These are phyloP conservation scores for Paraglomus occultum DNA, from an alignment of 192 early-diverging fungal genomes.

Conservation along the genomic window DNA sequence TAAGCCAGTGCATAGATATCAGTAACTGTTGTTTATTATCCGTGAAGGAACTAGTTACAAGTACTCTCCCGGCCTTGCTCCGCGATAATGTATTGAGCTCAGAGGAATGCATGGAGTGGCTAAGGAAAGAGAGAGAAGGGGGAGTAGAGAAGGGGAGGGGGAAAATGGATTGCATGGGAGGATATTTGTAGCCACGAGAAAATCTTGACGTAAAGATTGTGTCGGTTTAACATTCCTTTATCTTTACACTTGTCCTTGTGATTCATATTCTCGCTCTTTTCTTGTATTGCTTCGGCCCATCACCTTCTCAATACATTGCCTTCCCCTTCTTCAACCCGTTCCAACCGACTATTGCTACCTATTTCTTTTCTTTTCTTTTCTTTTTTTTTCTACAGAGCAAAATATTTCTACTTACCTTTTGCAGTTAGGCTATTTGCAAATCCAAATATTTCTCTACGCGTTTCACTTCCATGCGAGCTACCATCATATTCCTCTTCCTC, in stretches of 20 bases:
- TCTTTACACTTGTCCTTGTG: no score
- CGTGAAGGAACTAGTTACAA: neutral
- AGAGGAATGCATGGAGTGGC: neutral
- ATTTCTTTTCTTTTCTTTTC: neutral
- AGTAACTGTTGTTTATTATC: neutral
- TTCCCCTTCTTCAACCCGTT: no score
- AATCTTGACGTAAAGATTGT: no score
- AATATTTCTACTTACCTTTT: constrained; percentile 59
- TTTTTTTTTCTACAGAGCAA: neutral
- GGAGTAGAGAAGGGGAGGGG: neutral
- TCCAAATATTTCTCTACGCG: constrained; percentile 52
- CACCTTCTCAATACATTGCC: neutral
- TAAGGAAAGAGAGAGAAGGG: neutral
- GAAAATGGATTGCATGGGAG: neutral
- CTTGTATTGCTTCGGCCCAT: neutral
- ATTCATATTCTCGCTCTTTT: no score
- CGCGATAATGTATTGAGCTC: neutral
- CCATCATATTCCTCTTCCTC: constrained; percentile 59
- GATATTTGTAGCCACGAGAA: no score
- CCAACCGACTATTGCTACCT: no score
- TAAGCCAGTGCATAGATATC: constrained; percentile 23
- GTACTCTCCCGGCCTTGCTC: neutral
- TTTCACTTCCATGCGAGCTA: constrained; percentile 42
- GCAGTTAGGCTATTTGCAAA: constrained; percentile 78
- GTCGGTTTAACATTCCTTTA: no score